These are phyloP conservation scores for Aureobasidium sp. DNA, from an alignment of 2,329 filamentous ascomycete genomes.

Conservation along the genomic window DNA sequence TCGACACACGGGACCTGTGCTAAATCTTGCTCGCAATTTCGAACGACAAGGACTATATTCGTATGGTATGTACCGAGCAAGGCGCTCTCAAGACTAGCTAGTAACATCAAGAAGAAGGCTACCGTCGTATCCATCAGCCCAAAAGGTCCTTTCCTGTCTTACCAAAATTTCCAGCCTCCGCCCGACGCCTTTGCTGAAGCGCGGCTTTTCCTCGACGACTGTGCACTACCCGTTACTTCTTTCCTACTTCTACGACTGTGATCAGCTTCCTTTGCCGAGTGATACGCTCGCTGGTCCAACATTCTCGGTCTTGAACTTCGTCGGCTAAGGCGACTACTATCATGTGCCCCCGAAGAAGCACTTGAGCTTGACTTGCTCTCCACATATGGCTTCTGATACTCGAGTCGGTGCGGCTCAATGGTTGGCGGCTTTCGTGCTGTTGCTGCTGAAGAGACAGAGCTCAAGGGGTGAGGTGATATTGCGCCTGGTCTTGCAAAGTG, in stretches of 20 bases:
- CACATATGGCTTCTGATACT: conserved; percentile 3
- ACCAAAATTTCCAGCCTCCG: neutral
- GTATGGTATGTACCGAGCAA: neutral
- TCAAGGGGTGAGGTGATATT: conserved; percentile 11
- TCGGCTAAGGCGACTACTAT: neutral
- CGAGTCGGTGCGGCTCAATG: neutral
- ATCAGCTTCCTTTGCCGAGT: neutral
- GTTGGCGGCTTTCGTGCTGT: neutral
- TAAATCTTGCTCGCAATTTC: neutral
- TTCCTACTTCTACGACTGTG: neutral
- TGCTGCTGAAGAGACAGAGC: neutral
- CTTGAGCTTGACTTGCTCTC: neutral
- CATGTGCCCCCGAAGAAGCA: neutral
- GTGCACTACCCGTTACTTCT: neutral
- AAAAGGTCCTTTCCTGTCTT: neutral
- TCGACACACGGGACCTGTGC: neutral
- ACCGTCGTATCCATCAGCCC: too few relatives aligned
- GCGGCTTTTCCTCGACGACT: neutral
- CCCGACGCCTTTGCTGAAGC: neutral
- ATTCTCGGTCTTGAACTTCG: neutral
- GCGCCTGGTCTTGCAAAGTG: conserved; percentile 6
- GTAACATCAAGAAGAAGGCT: neutral
- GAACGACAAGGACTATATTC: neutral
- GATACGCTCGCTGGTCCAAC: neutral
- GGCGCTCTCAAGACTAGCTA: neutral